These are phyloP conservation scores for Polygonum maritimum DNA, from an alignment of 148 eudicot species.

Conservation along the genomic window DNA sequence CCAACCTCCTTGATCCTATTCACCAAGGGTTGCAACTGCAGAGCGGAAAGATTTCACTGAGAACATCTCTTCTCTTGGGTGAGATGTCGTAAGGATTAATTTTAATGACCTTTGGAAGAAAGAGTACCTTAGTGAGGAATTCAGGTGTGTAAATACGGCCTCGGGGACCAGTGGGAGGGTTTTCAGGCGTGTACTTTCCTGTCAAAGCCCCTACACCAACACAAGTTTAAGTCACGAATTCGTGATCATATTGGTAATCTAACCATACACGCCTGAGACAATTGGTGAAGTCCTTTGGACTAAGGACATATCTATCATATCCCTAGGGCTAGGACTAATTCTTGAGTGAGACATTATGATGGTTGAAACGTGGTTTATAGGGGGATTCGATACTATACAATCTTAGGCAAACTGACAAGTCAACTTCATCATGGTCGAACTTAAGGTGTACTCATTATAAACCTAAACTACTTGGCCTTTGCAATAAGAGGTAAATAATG, in stretches of 20 bases:
- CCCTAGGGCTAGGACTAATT: too few relatives aligned
- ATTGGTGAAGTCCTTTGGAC: neutral
- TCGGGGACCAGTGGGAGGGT: constrained; percentile 91
- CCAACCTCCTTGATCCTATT: constrained; percentile 81
- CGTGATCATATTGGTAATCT: neutral
- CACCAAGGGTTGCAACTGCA: constrained; percentile 86
- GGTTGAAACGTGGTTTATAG: too few relatives aligned
- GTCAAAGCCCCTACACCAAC: constrained; percentile 54
- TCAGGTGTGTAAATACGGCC: constrained; percentile 77
- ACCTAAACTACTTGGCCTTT: neutral
- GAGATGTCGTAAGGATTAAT: neutral
- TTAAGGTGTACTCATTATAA: neutral
- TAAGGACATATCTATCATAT: neutral
- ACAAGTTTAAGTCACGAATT: neutral
- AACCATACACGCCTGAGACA: neutral
- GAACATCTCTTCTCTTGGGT: neutral
- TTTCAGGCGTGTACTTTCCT: constrained; percentile 86
- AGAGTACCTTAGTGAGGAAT: constrained; percentile 46
- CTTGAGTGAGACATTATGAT: too few relatives aligned
- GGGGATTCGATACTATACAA: neutral
- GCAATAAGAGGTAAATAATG: neutral
- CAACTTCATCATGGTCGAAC: neutral
- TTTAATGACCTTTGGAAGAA: neutral
- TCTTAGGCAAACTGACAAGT: neutral
- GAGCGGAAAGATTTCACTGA: neutral